These are phyloP conservation scores for Sesbania bispinosa DNA, from an alignment of 306 rosid genomes.

Conservation along the genomic window DNA sequence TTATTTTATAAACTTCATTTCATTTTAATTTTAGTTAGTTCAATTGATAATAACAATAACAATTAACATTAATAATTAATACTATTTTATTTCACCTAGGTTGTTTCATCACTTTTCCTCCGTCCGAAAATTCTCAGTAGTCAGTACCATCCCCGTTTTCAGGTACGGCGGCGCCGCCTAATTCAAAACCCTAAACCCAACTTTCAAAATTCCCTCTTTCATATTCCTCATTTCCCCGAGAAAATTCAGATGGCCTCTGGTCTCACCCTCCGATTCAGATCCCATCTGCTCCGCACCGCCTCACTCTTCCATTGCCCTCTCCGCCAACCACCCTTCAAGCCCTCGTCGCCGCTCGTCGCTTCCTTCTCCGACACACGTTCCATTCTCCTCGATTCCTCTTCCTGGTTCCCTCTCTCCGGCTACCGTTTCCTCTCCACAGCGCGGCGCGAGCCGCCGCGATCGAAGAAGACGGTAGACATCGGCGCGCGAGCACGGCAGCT, in stretches of 20 bases:
- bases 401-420: neutral
- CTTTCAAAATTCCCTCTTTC: neutral
- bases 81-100: no score
- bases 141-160: neutral
- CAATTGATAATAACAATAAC: no score
- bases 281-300: slow-evolving; percentile 44
- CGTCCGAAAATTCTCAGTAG: no score
- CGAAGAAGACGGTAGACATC: slow-evolving; percentile 59
- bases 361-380: slow-evolving; percentile 17
- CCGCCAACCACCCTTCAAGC: slow-evolving; percentile 15
- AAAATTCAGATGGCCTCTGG: slow-evolving; percentile 50
- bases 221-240: neutral
- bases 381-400: neutral
- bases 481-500: slow-evolving; percentile 87
- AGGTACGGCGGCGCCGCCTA: slow-evolving; percentile 26
- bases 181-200: slow-evolving; percentile 42
- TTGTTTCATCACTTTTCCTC: no score
- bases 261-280: slow-evolving; percentile 60
- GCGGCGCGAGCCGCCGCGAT: slow-evolving; percentile 50
- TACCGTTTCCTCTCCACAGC: slow-evolving; percentile 64
- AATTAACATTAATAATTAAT: no score
- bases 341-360: slow-evolving; percentile 13
- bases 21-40: no score
- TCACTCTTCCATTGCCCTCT: slow-evolving; percentile 28
- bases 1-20: no score